A percentile compares a stretch with the other conserved stretches of the same genome.
These are phyloP conservation scores for Hansenula sp. DNA, from an alignment of 1,139 yeast species.

Conservation along the genomic window DNA sequence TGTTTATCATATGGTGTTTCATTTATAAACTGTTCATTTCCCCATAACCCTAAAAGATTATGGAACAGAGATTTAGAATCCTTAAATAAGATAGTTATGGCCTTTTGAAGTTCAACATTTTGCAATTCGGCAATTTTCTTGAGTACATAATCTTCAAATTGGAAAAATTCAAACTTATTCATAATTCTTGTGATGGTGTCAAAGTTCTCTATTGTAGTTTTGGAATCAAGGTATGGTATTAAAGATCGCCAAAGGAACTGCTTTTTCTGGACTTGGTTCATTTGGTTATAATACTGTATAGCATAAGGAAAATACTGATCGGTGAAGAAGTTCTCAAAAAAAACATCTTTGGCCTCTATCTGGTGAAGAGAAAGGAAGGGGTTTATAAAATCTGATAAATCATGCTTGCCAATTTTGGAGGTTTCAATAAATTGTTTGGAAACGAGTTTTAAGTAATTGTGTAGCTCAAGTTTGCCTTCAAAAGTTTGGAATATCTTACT, in stretches of 20 bases:
- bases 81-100: constrained; percentile 13
- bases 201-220: constrained; percentile 12
- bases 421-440: constrained; percentile 23
- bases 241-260: constrained; percentile 21
- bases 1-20: constrained; percentile 13
- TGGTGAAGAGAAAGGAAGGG: constrained; percentile 28
- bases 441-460: constrained; percentile 23
- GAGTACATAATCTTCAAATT: constrained; percentile 12
- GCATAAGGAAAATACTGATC: constrained; percentile 13
- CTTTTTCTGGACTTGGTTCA: constrained; percentile 20
- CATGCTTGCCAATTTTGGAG: constrained; percentile 6
- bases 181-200: constrained; percentile 19
- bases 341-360: constrained; percentile 17
- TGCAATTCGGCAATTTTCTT: constrained; percentile 15
- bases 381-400: constrained; percentile 18
- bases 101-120: constrained; percentile 21
- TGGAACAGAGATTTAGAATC: constrained; percentile 2
- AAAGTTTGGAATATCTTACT: constrained; percentile 30
- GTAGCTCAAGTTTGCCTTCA: constrained; percentile 21
- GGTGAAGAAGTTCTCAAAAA: constrained; percentile 23
- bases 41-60: constrained; percentile 20
- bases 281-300: constrained; percentile 6
- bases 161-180: constrained; percentile 10
- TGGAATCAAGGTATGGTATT: constrained; percentile 22
- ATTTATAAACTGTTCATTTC: constrained; percentile 18